Conservation (phyloP, 148 eudicot genomes). For the Agrostemma githago region DNA sequence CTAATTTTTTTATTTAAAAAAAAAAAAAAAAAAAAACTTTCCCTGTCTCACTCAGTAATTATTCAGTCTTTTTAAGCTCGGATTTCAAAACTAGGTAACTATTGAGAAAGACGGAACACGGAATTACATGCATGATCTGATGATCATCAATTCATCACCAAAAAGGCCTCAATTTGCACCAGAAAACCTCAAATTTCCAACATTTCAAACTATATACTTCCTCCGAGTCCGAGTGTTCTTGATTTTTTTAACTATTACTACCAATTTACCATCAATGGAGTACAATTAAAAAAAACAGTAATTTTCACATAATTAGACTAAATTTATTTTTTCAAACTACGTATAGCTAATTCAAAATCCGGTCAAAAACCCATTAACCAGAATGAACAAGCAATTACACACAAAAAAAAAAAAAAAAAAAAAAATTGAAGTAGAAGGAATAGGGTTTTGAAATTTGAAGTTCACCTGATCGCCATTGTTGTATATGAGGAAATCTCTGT, state of each 20-base stretch:
- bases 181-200: not conserved
- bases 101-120: not conserved
- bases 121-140: not conserved
- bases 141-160: not conserved
- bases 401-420: not conserved
- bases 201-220: not conserved
- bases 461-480: constrained; percentile 28
- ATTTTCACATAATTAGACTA: not conserved
- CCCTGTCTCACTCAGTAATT: not conserved
- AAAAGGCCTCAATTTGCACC: not conserved
- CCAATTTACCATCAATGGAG: not conserved
- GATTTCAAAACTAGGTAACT: too few species aligned
- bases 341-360: too few species aligned
- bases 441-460: too few species aligned
- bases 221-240: not conserved
- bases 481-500: constrained; percentile 25
- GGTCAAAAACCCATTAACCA: not conserved
- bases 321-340: too few species aligned
- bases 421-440: not conserved
- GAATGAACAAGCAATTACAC: not conserved
- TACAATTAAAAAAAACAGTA: not conserved
- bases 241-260: too few species aligned
- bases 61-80: too few species aligned
- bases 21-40: not conserved
- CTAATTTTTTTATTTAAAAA: not conserved